phyloP scores from a whole-genome alignment of 176 grass and related monocot species.

The Carex kokanica region DNA sequence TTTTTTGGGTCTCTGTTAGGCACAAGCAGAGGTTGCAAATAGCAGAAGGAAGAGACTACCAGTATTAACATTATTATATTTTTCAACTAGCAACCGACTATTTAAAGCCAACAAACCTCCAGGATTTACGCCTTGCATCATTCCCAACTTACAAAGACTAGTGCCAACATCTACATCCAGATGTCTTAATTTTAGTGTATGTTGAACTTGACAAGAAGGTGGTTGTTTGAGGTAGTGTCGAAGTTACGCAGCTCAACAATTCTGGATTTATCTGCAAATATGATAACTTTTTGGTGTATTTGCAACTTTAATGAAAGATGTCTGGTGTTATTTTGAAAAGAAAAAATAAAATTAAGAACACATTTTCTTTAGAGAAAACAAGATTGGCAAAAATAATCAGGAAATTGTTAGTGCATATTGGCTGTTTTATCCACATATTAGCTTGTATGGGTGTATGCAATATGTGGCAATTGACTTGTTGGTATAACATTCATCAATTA shows the following conservation, averaged over 20 bases:
- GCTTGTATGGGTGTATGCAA: neutral
- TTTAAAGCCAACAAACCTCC: neutral
- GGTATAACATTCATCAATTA: neutral
- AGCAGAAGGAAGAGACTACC: neutral
- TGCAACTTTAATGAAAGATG: neutral
- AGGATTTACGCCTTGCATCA: neutral
- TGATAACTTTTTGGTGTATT: neutral
- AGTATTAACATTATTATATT: neutral
- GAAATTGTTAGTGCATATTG: neutral
- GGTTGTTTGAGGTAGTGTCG: neutral
- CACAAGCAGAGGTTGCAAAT: neutral
- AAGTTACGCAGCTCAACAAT: neutral
- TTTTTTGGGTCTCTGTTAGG: neutral
- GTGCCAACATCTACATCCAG: neutral
- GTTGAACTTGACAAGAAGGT: neutral
- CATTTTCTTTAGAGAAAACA: neutral
- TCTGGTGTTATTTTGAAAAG: neutral
- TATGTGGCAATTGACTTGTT: neutral
- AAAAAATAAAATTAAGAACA: neutral
- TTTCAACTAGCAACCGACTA: neutral
- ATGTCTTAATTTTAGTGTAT: neutral
- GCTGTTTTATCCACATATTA: neutral
- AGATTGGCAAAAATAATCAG: neutral
- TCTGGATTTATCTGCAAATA: neutral
- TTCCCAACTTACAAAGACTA: constrained; percentile 5